phyloP scores from a whole-genome alignment of 306 rosid species.

The Quercus bicolor region DNA sequence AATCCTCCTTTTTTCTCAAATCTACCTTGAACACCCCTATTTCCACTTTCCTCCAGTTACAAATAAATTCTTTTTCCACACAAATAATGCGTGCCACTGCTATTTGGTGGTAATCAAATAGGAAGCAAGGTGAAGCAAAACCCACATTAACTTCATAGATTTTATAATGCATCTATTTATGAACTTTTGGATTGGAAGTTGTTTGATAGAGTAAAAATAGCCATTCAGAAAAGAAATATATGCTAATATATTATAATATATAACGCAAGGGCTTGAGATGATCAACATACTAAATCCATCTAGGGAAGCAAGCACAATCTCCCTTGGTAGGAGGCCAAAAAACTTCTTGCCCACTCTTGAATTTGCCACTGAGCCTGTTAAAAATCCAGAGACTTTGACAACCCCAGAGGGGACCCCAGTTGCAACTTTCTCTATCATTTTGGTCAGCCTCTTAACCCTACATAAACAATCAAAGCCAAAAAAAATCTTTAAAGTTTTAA shows the following conservation, averaged over 20 bases:
- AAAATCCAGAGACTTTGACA: constrained; percentile 73
- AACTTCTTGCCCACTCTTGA: constrained; percentile 70
- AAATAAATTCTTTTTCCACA: not conserved
- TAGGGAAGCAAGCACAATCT: constrained; percentile 81
- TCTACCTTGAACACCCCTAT: not conserved
- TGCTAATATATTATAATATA: not conserved
- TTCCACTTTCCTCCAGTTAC: not conserved
- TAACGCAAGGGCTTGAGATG: not conserved
- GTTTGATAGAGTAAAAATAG: not conserved
- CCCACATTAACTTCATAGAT: no score
- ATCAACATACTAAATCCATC: constrained; percentile 83
- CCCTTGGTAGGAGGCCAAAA: constrained; percentile 79
- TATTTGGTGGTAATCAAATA: not conserved
- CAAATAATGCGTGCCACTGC: not conserved
- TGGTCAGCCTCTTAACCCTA: constrained; percentile 87
- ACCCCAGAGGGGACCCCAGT: constrained; percentile 78
- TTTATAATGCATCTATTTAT: not conserved
- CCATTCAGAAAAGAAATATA: not conserved
- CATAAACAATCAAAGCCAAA: constrained; percentile 17
- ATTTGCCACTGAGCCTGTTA: constrained; percentile 67
- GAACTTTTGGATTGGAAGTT: not conserved
- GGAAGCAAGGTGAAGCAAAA: not conserved
- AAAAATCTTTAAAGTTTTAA: not conserved
- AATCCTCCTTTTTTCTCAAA: not conserved
- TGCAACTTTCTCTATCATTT: constrained; percentile 88